Conservation (phyloP, 2,329 filamentous ascomycete genomes). For the Colletotrichum sp. region DNA sequence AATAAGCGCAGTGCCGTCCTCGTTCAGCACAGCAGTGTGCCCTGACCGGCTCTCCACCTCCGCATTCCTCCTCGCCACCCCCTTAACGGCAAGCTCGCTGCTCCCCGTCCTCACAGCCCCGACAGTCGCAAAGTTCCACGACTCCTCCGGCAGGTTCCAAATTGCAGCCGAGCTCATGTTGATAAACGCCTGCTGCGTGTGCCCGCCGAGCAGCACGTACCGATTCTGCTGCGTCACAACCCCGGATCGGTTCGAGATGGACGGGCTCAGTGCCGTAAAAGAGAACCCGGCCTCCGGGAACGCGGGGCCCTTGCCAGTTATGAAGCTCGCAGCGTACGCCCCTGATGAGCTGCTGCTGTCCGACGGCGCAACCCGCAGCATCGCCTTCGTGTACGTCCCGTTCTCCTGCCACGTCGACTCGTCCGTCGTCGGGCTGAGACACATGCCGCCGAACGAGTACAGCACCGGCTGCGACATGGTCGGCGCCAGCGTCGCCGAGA, state of each 20-base stretch:
- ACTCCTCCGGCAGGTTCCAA: conserved; percentile 84
- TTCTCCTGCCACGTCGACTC: conserved; percentile 64
- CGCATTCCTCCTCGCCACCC: conserved; percentile 25
- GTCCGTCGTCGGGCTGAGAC: conserved; percentile 56
- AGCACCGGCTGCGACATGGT: conserved; percentile 58
- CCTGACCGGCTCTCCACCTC: conserved; percentile 82
- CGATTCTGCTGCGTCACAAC: conserved; percentile 74
- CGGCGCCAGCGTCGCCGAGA: conserved; percentile 65
- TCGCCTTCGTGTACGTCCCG: conserved; percentile 80
- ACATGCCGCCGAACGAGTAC: conserved; percentile 93
- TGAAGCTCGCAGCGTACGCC: conserved; percentile 39
- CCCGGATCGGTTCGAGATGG: conserved; percentile 71
- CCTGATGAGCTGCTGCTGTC: conserved; percentile 20
- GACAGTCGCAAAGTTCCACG: conserved; percentile 83
- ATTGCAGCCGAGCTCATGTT: conserved; percentile 93
- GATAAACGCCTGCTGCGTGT: conserved; percentile 83
- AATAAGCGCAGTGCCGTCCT: conserved; percentile 79
- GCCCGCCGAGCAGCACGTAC: conserved; percentile 84
- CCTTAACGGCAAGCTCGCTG: conserved; percentile 62
- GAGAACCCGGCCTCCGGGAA: conserved; percentile 83
- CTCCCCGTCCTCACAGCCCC: conserved; percentile 33
- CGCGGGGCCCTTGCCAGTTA: conserved; percentile 47
- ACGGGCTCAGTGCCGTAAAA: conserved; percentile 74
- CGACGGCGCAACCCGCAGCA: conserved; percentile 69
- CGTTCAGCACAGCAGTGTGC: conserved; percentile 81